Conservation (phyloP, 441 rosid genomes). For the Erodium trifolium region DNA sequence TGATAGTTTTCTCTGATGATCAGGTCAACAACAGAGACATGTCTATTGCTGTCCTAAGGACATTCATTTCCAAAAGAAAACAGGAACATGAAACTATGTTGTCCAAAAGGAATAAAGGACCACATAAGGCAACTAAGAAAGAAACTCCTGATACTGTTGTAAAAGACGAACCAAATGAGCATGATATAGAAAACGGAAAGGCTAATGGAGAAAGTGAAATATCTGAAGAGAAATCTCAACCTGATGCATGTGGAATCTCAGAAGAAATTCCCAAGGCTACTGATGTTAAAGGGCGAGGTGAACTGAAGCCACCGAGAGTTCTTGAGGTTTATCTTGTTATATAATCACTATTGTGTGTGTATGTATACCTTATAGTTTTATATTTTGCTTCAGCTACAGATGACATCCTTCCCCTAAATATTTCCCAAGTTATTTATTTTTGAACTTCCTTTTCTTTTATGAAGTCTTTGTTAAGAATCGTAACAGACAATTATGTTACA, state of each 20-base stretch:
- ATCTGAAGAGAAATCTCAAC: constrained; percentile 32
- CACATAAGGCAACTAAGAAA: constrained; percentile 38
- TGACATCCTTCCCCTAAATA: too few relatives aligned
- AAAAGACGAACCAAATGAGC: constrained; percentile 28
- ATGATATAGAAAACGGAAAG: constrained; percentile 27
- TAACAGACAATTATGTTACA: too few relatives aligned
- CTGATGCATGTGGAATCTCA: constrained; percentile 30
- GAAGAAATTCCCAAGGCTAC: constrained; percentile 36
- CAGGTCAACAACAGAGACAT: constrained; percentile 87
- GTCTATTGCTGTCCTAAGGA: constrained; percentile 82
- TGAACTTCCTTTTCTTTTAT: too few relatives aligned
- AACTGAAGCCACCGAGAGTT: constrained; percentile 76
- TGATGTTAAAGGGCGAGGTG: constrained; percentile 38
- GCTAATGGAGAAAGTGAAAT: constrained; percentile 41
- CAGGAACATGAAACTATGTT: constrained; percentile 62
- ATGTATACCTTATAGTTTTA: neutral
- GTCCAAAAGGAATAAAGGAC: constrained; percentile 48
- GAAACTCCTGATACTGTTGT: constrained; percentile 26
- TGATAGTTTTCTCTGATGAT: constrained; percentile 8
- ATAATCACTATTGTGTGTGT: neutral
- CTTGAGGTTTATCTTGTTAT: constrained; percentile 57
- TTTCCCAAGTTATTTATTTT: too few relatives aligned
- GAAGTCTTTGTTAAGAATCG: too few relatives aligned
- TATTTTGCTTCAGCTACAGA: neutral
- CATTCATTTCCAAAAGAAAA: constrained; percentile 55